Percentiles rank a stretch among this genome's conserved stretches.
phyloP scores from a whole-genome alignment of 1,139 yeast genomes.

The Yamadazyma triangularis region DNA sequence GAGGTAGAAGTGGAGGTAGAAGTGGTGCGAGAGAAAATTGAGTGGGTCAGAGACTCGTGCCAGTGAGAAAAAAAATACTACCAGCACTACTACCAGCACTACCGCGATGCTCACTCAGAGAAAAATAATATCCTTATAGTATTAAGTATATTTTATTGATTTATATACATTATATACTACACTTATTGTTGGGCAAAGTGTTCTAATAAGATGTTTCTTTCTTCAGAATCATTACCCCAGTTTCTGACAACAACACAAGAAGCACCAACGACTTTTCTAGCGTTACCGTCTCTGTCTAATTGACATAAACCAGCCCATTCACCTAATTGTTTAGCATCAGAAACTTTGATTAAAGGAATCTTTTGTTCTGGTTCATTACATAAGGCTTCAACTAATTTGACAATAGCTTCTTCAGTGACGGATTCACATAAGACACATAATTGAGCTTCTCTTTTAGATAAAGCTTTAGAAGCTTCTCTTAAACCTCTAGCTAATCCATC shows the following conservation, averaged over 20 bases:
- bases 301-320: conserved; percentile 99
- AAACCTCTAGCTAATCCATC: conserved; percentile 99
- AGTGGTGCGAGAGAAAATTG: too few species aligned
- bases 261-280: conserved; percentile 99
- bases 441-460: conserved; percentile 96
- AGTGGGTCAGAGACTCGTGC: too few species aligned
- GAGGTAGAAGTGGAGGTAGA: too few species aligned
- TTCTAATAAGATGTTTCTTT: conserved; percentile 94
- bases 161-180: background rate
- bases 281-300: conserved; percentile 99
- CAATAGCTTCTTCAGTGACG: conserved; percentile 96
- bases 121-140: too few species aligned
- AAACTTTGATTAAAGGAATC: conserved; percentile 97
- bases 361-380: conserved; percentile 97
- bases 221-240: conserved; percentile 99
- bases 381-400: conserved; percentile 98
- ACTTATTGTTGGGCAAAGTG: conserved; percentile 87
- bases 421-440: conserved; percentile 97
- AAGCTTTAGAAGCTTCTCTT: conserved; percentile 99
- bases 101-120: too few species aligned
- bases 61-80: too few species aligned
- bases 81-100: too few species aligned
- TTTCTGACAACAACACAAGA: conserved; percentile 98
- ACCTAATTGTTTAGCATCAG: conserved; percentile 99
- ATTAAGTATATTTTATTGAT: too few species aligned